Conservation (phyloP, 306 rosid species). For the Mimosa bimucronata region DNA sequence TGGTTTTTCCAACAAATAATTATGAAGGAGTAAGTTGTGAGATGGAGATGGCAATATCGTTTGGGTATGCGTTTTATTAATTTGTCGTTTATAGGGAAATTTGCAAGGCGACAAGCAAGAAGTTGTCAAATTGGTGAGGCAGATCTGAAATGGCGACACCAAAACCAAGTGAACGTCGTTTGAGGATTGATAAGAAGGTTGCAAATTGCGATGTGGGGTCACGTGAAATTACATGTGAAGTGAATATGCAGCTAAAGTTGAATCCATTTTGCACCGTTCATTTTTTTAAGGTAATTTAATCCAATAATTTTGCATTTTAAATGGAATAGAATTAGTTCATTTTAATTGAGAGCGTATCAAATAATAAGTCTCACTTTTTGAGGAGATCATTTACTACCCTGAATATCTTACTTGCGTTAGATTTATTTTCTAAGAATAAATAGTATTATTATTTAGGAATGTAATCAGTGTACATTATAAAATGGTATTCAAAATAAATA, state of each 20-base stretch:
- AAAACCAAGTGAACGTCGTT: slow-evolving; percentile 11
- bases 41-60: slow-evolving; percentile 11
- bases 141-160: not conserved
- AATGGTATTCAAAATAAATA: not conserved
- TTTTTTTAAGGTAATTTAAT: not conserved
- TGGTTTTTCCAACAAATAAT: too few species aligned
- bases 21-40: not conserved
- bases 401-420: not conserved
- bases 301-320: not conserved
- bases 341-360: not conserved
- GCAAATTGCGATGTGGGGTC: slow-evolving; percentile 18
- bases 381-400: not conserved
- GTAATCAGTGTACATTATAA: not conserved
- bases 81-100: not conserved
- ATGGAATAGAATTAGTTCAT: not conserved
- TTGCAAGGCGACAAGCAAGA: slow-evolving; percentile 18
- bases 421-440: not conserved
- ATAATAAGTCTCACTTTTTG: not conserved
- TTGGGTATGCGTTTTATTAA: not conserved
- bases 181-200: not conserved
- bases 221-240: not conserved
- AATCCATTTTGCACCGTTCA: slow-evolving; percentile 3
- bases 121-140: not conserved
- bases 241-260: not conserved
- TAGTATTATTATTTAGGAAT: not conserved